phyloP scores from a whole-genome alignment of 176 grass and related monocot genomes.

The Miscanthus lutarioriparius region DNA sequence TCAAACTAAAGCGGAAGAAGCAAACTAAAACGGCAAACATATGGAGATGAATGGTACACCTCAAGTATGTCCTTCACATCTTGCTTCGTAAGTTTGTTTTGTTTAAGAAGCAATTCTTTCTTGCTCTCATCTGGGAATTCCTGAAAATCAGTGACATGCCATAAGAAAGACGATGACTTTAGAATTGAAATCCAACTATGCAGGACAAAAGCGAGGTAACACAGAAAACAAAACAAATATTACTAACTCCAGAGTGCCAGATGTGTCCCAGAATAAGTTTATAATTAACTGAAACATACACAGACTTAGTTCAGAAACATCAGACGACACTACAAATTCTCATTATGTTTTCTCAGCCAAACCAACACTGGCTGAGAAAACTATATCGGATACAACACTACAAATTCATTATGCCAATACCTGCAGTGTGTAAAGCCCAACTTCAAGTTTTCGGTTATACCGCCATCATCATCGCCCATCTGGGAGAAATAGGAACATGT shows the following conservation, averaged over 20 bases:
- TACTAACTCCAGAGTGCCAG: constrained; percentile 92
- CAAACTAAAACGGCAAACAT: not conserved
- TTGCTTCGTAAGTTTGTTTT: constrained; percentile 87
- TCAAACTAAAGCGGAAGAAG: not conserved
- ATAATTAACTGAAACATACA: constrained; percentile 76
- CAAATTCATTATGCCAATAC: constrained; percentile 40
- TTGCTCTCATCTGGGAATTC: constrained; percentile 72
- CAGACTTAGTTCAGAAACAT: constrained; percentile 15
- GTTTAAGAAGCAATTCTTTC: constrained; percentile 89
- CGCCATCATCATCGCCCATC: constrained; percentile 92
- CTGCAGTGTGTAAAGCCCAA: constrained; percentile 91
- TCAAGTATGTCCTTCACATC: constrained; percentile 85
- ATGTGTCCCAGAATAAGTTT: constrained; percentile 88
- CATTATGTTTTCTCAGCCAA: too few species aligned
- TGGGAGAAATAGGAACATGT: constrained; percentile 36
- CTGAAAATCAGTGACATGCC: constrained; percentile 41
- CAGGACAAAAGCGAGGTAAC: not conserved
- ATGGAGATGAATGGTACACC: constrained; percentile 38
- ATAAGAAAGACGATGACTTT: constrained; percentile 6
- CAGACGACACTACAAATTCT: too few species aligned
- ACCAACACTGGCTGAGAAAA: not conserved
- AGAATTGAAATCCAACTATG: not conserved
- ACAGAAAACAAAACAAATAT: constrained; percentile 11
- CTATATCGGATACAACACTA: constrained; percentile 5
- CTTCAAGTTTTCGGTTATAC: constrained; percentile 92